Percentiles rank a stretch among this genome's conserved stretches.
phyloP scores from a whole-genome alignment of 2,329 filamentous ascomycete genomes.

The Cordyceps cicadae region DNA sequence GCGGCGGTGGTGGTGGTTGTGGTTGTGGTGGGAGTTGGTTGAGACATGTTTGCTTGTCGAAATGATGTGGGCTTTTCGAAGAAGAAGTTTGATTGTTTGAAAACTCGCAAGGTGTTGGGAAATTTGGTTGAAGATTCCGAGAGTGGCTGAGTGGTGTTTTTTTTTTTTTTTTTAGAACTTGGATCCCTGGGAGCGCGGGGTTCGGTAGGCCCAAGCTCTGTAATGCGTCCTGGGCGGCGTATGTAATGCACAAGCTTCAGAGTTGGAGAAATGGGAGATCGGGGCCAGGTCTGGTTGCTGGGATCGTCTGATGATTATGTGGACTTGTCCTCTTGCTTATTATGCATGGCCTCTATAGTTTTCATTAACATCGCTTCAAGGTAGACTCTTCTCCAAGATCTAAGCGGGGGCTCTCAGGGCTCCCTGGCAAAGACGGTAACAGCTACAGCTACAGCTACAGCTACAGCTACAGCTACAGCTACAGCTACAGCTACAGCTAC shows the following conservation, averaged over 20 bases:
- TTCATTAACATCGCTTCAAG: neutral
- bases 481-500: too few relatives aligned
- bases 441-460: too few relatives aligned
- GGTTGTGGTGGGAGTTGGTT: constrained; percentile 4
- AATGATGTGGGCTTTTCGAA: neutral
- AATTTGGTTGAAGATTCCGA: neutral
- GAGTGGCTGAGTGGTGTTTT: neutral
- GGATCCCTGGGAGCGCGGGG: too few relatives aligned
- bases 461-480: too few relatives aligned
- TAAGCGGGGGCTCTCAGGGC: neutral
- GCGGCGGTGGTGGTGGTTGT: neutral
- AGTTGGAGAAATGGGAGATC: neutral
- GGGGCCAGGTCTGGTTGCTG: neutral
- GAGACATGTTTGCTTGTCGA: constrained; percentile 11
- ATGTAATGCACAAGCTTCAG: too few relatives aligned
- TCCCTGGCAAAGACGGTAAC: neutral
- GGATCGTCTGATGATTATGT: neutral
- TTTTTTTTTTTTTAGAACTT: neutral
- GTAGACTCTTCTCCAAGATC: neutral
- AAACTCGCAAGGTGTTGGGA: neutral
- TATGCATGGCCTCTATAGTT: neutral
- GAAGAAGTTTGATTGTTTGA: neutral
- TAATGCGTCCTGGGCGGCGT: neutral
- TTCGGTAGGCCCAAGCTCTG: neutral
- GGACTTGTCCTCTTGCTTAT: neutral